Percentiles rank a stretch among this genome's conserved stretches.
These are phyloP conservation scores for Pinus albicaulis DNA, from an alignment of 75 land plant species.

Conservation along the genomic window DNA sequence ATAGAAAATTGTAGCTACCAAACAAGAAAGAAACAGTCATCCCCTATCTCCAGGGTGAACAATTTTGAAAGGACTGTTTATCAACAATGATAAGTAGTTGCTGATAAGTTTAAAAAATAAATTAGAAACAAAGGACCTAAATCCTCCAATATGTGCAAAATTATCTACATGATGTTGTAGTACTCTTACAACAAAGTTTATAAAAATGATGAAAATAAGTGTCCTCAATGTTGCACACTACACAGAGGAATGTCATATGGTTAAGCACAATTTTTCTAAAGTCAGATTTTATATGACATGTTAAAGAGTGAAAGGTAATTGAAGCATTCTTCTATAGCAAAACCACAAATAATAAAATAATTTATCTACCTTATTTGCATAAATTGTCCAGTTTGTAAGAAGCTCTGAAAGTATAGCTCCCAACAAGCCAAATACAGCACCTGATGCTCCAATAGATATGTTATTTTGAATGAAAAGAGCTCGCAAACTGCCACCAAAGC, in stretches of 20 bases:
- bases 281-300: neutral
- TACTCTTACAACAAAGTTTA: conserved; percentile 70
- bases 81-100: too few relatives aligned
- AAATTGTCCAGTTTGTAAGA: conserved; percentile 68
- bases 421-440: conserved; percentile 81
- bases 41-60: too few relatives aligned
- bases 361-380: conserved; percentile 47
- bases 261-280: neutral
- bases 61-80: conserved; percentile 14
- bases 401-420: conserved; percentile 83
- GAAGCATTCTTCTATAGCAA: neutral
- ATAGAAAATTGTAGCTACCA: too few relatives aligned
- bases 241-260: neutral
- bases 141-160: conserved; percentile 90
- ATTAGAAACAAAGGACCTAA: conserved; percentile 49
- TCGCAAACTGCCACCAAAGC: conserved; percentile 71
- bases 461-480: conserved; percentile 51
- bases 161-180: conserved; percentile 86
- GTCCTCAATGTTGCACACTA: conserved; percentile 61
- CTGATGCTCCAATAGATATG: conserved; percentile 89
- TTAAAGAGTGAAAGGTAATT: neutral
- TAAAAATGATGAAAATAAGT: conserved; percentile 45
- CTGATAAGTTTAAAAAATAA: too few relatives aligned
- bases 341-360: neutral
- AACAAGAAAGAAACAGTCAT: too few relatives aligned